Evolutionary conservation across 257 asterid genomes (phyloP), one percentile per base, ranked within the genome.

Genomic region (Lavandula angustifolia): DNA sequence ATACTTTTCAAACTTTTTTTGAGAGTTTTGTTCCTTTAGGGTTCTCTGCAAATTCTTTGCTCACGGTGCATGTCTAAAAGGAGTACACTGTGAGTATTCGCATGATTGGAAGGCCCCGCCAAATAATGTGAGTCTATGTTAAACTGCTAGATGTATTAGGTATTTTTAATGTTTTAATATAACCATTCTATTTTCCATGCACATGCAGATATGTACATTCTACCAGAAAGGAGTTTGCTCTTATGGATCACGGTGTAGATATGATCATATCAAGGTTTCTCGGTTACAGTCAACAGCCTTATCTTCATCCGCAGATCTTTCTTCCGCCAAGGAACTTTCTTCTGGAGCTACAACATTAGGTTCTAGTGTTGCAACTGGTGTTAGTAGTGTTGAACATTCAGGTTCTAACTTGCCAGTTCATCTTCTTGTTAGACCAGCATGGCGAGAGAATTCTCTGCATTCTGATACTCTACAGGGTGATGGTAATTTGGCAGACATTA

Each of bases 11-110:
- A 38, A 65, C 17, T 41, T 67, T 29, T 37, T 29, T 58, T 32
- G 40, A 69, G 33, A 47, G 67, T 62, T 47, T 68, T 37, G 13
- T 69, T 75, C 49, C 29, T 80, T 43, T 80, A 92, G 99, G 86
- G 80, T 82, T 72, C 97, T 81, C 66, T 92, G 99, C 91, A 92
- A 92, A 78, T 92, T 89, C 80, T 92, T 87, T 78, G 92, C 87
- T 10, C 96, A 86, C 51, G 95, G 97, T 64, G 95, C 96, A 68
- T 92, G 99, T 74, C 79, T 92, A 60, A 92, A 89, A 72, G 99
- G 99, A 71, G 99, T 85, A 53, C 84, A 81, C 55, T 92, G 99
- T 53, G 94, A 87, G 73, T 92, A 84, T 76, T 84, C 94, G 5
- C 99, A 92, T 83, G 94, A 89, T 71, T 85, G 91, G 90, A 89